A percentile compares a stretch with the other conserved stretches of the same genome.
Conservation (phyloP, 352 stramenopile species). For the Blastocystis sp. region DNA sequence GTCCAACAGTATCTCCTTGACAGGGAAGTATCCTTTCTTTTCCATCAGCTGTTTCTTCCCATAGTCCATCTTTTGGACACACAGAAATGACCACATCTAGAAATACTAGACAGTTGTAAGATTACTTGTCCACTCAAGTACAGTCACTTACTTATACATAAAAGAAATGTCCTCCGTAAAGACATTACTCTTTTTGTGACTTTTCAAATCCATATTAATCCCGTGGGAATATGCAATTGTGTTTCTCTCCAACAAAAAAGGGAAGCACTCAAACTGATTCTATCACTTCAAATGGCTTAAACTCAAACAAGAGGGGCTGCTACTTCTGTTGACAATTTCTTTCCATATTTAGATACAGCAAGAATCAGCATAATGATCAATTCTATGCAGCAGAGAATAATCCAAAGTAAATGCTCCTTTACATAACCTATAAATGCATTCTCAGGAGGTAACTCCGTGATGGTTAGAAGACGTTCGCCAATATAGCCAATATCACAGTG, state of each 20-base stretch:
- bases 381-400: neutral
- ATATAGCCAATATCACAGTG: conserved; percentile 10
- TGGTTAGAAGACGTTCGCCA: neutral
- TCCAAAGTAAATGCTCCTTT: neutral
- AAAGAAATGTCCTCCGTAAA: too few relatives aligned
- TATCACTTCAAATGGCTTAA: too few relatives aligned
- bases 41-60: neutral
- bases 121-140: neutral
- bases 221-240: too few relatives aligned
- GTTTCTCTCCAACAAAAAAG: too few relatives aligned
- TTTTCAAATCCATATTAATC: too few relatives aligned
- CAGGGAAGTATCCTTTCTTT: neutral
- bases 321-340: neutral
- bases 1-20: neutral
- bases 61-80: neutral
- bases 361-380: neutral
- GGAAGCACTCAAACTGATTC: too few relatives aligned
- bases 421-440: neutral
- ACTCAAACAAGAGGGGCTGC: neutral
- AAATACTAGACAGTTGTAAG: neutral
- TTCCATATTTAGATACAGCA: neutral
- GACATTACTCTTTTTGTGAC: too few relatives aligned
- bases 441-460: neutral
- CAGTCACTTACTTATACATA: too few relatives aligned
- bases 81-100: neutral